Evolutionary conservation across 176 grass and related monocot genomes (phyloP).

Genomic region (Musa beccarii): DNA sequence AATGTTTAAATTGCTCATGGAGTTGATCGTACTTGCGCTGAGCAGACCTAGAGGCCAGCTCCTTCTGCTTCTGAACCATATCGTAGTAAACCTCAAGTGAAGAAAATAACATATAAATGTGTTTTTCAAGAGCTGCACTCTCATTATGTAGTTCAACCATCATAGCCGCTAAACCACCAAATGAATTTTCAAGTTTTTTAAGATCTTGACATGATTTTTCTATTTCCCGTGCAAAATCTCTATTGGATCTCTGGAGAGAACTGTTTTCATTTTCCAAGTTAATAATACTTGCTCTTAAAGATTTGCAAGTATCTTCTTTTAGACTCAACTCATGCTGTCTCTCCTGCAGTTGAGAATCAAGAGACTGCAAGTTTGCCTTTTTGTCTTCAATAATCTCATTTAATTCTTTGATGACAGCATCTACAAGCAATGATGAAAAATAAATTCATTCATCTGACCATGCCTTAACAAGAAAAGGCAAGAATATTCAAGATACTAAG

Average conservation of each 20-base stretch:
- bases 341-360: conserved; percentile 52
- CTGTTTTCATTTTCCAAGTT: conserved; percentile 52
- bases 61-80: conserved; percentile 62
- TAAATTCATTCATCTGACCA: neutral
- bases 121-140: conserved; percentile 41
- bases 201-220: conserved; percentile 42
- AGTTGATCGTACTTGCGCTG: conserved; percentile 63
- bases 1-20: conserved; percentile 36
- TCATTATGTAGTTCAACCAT: conserved; percentile 60
- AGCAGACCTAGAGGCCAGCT: conserved; percentile 36
- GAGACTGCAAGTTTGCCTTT: conserved; percentile 30
- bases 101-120: conserved; percentile 44
- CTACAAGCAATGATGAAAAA: conserved; percentile 34
- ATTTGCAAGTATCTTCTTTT: conserved; percentile 57
- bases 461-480: neutral
- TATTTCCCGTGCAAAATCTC: conserved; percentile 48
- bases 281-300: conserved; percentile 51
- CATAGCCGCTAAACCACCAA: conserved; percentile 40
- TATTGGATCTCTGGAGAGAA: conserved; percentile 43
- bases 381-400: conserved; percentile 53
- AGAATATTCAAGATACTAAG: no score
- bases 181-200: conserved; percentile 42
- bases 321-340: conserved; percentile 53
- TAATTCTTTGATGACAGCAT: conserved; percentile 64
- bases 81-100: conserved; percentile 52